Percentiles rank a stretch among this genome's conserved stretches.
Evolutionary conservation across 148 eudicot genomes (phyloP).

Genomic region (Limonium bicolor): DNA sequence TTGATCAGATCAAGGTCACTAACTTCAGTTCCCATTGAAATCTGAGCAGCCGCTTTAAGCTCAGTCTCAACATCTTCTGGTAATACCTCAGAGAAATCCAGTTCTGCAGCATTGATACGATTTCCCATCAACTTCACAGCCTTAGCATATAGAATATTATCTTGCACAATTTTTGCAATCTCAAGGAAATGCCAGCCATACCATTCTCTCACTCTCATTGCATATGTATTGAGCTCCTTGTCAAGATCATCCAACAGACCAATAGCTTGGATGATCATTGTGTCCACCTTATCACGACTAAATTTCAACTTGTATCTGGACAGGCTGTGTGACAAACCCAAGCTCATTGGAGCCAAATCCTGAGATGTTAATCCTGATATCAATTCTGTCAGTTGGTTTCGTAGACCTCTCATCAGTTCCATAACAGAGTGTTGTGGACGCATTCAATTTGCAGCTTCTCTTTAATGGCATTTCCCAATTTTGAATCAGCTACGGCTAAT

Average conservation of each 20-base stretch:
- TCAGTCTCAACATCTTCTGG: conserved; percentile 79
- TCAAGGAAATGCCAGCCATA: conserved; percentile 99
- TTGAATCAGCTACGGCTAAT: conserved; percentile 84
- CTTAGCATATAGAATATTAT: conserved; percentile 82
- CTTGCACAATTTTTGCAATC: conserved; percentile 80
- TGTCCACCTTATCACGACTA: conserved; percentile 99
- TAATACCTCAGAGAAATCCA: conserved; percentile 95
- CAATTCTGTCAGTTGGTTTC: conserved; percentile 84
- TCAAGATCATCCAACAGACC: conserved; percentile 97
- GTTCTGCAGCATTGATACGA: conserved; percentile 71
- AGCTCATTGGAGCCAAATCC: conserved; percentile 96
- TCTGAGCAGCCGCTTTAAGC: conserved; percentile 74
- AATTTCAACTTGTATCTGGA: conserved; percentile 87
- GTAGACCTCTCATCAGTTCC: conserved; percentile 94
- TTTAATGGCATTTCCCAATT: conserved; percentile 86
- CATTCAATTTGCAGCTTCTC: conserved; percentile 98
- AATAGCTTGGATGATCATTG: conserved; percentile 96
- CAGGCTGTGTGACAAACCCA: conserved; percentile 95
- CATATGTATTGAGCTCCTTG: conserved; percentile 92
- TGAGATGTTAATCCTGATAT: conserved; percentile 75
- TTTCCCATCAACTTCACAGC: conserved; percentile 78
- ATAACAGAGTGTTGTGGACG: conserved; percentile 71
- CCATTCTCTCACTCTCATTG: conserved; percentile 98
- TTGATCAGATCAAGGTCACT: conserved; percentile 79
- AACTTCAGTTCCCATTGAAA: conserved; percentile 99